Percentiles rank a stretch among this genome's conserved stretches.
These are phyloP conservation scores for Lasiosphaeris hirsuta DNA, from an alignment of 495 filamentous ascomycete species.

Conservation along the genomic window DNA sequence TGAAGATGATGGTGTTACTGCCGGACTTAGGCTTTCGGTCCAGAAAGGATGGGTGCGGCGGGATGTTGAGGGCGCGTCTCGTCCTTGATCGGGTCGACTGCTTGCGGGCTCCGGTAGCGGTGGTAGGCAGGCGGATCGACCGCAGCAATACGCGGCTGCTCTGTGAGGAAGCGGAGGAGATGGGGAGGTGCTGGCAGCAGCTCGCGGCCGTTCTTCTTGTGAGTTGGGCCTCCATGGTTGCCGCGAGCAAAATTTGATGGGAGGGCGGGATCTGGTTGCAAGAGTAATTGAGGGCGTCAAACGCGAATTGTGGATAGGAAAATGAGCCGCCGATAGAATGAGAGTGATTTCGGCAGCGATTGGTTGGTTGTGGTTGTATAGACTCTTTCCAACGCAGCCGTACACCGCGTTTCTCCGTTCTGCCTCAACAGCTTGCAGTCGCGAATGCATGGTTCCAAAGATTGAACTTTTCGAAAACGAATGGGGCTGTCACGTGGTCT, in stretches of 20 bases:
- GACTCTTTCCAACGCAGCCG: conserved; percentile 11
- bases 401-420: conserved; percentile 13
- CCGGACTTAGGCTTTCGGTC: conserved; percentile 37
- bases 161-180: conserved; percentile 1
- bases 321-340: background rate
- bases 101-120: conserved; percentile 52
- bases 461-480: conserved; percentile 11
- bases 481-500: conserved; percentile 8
- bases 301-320: background rate
- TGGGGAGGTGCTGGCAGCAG: conserved; percentile 19
- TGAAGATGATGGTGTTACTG: conserved; percentile 75
- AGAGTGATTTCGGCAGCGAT: background rate
- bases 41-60: conserved; percentile 70
- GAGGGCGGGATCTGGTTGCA: background rate
- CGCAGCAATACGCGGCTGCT: conserved; percentile 15
- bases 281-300: background rate
- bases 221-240: conserved; percentile 19
- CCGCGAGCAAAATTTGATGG: background rate
- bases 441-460: background rate
- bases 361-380: background rate
- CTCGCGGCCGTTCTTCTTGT: conserved; percentile 14
- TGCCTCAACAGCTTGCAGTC: conserved; percentile 3
- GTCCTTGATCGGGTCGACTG: conserved; percentile 69
- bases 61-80: conserved; percentile 67
- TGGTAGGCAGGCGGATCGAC: conserved; percentile 37